These are phyloP conservation scores for Platanthera guangdongensis DNA, from an alignment of 106 monocot species.

Conservation along the genomic window DNA sequence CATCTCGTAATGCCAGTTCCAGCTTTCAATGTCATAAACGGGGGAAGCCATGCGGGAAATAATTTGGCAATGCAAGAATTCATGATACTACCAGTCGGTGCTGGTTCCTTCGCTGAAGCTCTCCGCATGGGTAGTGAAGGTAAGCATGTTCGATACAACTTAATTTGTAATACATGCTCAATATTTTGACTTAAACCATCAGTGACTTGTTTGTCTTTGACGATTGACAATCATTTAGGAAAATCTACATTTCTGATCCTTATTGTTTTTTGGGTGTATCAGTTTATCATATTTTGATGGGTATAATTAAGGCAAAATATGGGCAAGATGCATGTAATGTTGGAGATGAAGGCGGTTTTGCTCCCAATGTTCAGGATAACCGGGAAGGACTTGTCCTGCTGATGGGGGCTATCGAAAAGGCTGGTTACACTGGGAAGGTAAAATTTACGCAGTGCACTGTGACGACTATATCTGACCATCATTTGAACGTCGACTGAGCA, in stretches of 20 bases:
- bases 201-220: too few relatives aligned
- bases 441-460: background rate
- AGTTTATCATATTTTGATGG: constrained; percentile 87
- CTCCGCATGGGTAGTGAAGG: constrained; percentile 95
- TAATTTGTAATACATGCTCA: background rate
- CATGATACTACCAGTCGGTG: constrained; percentile 95
- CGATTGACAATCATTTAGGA: background rate
- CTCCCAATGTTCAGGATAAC: constrained; percentile 95
- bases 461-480: too few relatives aligned
- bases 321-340: constrained; percentile 99
- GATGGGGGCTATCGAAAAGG: constrained; percentile 89
- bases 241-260: background rate
- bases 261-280: constrained; percentile 11
- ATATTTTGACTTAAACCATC: background rate
- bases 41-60: constrained; percentile 96
- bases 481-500: too few relatives aligned
- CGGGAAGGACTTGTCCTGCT: constrained; percentile 83
- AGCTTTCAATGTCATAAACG: constrained; percentile 98
- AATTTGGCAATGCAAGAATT: constrained; percentile 99
- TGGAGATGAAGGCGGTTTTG: constrained; percentile 99
- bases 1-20: constrained; percentile 97
- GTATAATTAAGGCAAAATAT: constrained; percentile 96
- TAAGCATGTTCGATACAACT: constrained; percentile 13
- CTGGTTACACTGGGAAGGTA: constrained; percentile 94
- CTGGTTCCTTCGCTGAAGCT: constrained; percentile 85